A percentile compares a stretch with the other conserved stretches of the same genome.
Evolutionary conservation across 2,329 filamentous ascomycete genomes (phyloP).

Genomic region (Ophiocordyceps camponoti-leonardi): DNA sequence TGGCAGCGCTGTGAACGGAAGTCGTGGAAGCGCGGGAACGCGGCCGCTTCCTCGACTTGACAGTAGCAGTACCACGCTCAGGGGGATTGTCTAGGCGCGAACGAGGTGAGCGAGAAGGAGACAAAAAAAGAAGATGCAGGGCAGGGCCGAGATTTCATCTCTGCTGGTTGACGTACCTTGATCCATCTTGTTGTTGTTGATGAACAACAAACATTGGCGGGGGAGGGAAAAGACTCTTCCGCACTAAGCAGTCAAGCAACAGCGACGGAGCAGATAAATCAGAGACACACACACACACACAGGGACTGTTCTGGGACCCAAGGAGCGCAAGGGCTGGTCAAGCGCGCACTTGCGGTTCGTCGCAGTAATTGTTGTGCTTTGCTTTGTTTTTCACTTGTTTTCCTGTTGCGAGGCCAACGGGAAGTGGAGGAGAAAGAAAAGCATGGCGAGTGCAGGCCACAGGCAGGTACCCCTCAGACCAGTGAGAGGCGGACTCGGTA

Average conservation of each 20-base stretch:
- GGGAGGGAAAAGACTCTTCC: background rate
- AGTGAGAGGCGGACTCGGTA: conserved; percentile 2
- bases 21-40: conserved; percentile 38
- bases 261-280: background rate
- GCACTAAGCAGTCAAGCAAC: background rate
- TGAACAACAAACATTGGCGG: conserved; percentile 23
- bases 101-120: background rate
- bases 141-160: conserved; percentile 1
- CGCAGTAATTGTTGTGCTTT: conserved; percentile 7
- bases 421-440: conserved; percentile 12
- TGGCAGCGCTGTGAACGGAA: conserved; percentile 20
- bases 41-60: conserved; percentile 30
- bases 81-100: conserved; percentile 11
- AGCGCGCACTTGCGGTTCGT: conserved; percentile 13
- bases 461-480: background rate
- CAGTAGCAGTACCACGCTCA: conserved; percentile 8
- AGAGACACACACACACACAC: background rate
- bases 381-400: conserved; percentile 21
- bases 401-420: conserved; percentile 27
- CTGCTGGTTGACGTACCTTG: conserved; percentile 13
- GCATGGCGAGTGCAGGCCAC: conserved; percentile 5
- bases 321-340: conserved; percentile 3
- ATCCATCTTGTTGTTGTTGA: conserved; percentile 18
- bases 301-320: background rate
- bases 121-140: background rate